Percentiles rank a stretch among this genome's conserved stretches.
These are phyloP conservation scores for Camillea tinctor DNA, from an alignment of 2,329 filamentous ascomycete genomes.

Conservation along the genomic window DNA sequence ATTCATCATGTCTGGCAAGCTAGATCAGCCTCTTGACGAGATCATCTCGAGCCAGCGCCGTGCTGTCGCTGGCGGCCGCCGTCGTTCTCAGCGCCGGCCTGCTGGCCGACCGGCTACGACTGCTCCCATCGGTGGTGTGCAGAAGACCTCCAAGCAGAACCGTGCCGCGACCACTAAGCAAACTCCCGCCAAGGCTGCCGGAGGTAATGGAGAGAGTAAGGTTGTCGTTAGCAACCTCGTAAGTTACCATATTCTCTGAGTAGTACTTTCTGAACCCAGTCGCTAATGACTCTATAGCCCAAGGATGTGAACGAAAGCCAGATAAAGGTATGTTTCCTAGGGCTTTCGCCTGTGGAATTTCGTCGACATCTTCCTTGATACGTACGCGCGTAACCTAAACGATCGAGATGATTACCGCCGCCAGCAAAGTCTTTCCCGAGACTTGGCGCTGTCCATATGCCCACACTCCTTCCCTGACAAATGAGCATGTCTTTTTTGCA, in stretches of 20 bases:
- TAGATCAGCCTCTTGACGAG: conserved; percentile 96
- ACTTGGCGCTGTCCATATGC: conserved; percentile 25
- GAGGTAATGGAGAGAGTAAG: conserved; percentile 76
- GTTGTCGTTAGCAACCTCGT: conserved; percentile 99
- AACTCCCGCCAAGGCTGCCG: conserved; percentile 62
- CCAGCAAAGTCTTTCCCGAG: conserved; percentile 19
- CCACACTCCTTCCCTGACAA: conserved; percentile 41
- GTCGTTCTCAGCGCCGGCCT: conserved; percentile 49
- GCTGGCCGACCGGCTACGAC: conserved; percentile 55
- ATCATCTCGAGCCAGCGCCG: conserved; percentile 79
- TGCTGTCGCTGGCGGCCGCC: conserved; percentile 55
- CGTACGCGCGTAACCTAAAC: conserved; percentile 31
- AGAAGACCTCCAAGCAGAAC: conserved; percentile 68
- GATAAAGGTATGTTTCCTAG: conserved; percentile 99
- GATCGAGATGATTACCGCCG: conserved; percentile 29
- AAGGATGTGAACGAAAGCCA: conserved; percentile 93
- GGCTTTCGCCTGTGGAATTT: conserved; percentile 69
- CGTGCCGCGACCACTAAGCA: conserved; percentile 61
- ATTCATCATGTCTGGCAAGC: conserved; percentile 79
- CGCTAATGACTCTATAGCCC: conserved; percentile 57
- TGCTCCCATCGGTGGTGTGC: conserved; percentile 80
- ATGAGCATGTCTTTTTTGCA: conserved; percentile 10
- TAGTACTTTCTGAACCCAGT: conserved; percentile 6
- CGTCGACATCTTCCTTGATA: conserved; percentile 57
- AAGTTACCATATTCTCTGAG: conserved; percentile 40